Evolutionary conservation across 371 early-diverging fungal species (phyloP).

Genomic region (Capillidium heterosporum): DNA sequence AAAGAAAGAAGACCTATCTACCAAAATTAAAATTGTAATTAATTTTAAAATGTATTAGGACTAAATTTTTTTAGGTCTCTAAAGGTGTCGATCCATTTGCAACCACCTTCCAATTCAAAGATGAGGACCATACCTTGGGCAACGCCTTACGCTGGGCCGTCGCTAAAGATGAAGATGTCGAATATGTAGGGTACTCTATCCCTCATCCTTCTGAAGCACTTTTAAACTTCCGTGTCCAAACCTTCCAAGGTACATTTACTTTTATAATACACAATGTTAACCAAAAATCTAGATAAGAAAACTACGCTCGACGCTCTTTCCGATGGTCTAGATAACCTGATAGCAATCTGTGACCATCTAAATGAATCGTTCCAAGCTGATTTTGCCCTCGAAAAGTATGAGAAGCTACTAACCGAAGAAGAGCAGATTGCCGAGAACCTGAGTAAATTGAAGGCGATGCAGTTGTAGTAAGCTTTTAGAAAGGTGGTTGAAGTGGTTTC

Average conservation of each 20-base stretch:
- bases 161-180: constrained; percentile 85
- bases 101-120: constrained; percentile 68
- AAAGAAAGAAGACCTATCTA: no score
- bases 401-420: background rate
- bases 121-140: constrained; percentile 95
- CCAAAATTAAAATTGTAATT: no score
- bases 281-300: constrained; percentile 29
- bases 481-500: no score
- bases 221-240: constrained; percentile 90
- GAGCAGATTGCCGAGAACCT: background rate
- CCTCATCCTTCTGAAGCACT: constrained; percentile 98
- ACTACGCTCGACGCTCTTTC: constrained; percentile 68
- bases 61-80: no score
- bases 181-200: constrained; percentile 95
- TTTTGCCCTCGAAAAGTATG: constrained; percentile 23
- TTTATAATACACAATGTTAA: background rate
- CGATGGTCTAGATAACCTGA: constrained; percentile 70
- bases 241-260: constrained; percentile 19
- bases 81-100: constrained; percentile 34
- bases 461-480: no score
- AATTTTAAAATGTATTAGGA: no score
- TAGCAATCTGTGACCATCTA: constrained; percentile 46
- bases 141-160: constrained; percentile 82
- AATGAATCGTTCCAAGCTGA: constrained; percentile 32
- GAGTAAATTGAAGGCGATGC: no score